Evolutionary conservation across 768 basidiomycete genomes (phyloP), one percentile per base, ranked within the genome.

Genomic region (Coprinopsis strossmayeri): DNA sequence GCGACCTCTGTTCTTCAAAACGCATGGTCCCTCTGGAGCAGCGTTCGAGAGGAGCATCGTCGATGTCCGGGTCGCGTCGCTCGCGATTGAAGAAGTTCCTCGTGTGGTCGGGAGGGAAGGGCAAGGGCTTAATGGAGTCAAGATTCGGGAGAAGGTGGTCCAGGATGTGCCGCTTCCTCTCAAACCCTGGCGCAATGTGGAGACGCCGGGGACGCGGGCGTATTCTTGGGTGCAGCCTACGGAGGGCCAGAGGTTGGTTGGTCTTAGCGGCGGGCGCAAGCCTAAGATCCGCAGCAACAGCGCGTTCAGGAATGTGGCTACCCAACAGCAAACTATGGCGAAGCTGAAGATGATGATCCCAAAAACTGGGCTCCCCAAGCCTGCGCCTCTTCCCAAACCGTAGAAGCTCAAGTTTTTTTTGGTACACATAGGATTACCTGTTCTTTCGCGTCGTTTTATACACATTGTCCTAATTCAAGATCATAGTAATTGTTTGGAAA

Each of bases 41-140:
- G 23, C 24, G 11, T 9, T 42, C 2, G 27, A 2, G 24, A 15
- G 24, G n/a, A 49, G 28, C 46, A 15, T 48, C 17, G 21, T 48
- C 24, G 25, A 34, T 23, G 20, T 28, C 35, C 17, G 17, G 17
- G 21, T 21, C 10, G 11, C 26, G 35, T 4, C 45, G 24, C 26
- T 39, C 24, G 5, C 12, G 24, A 11, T 48, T n/a, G n/a, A 15
- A 3, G 20, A 48, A n/a, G 15, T 34, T 3, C 46, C 46, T 1
- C 5, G n/a, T 2, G 46, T 48, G 21, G 46, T 48, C 13, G 46
- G 46, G 1, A 30, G 26, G 24, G 25, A 38, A 12, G 45, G 17
- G 20, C 45, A 46, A 21, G 45, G 45, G 18, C 15, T 35, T 4
- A 46, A 35, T 2, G 45, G 45, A 35, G 23, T 23, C 34, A 50